A percentile compares a stretch with the other conserved stretches of the same genome.
Conservation (phyloP, 352 stramenopile genomes). For the Pythium myriotylum region DNA sequence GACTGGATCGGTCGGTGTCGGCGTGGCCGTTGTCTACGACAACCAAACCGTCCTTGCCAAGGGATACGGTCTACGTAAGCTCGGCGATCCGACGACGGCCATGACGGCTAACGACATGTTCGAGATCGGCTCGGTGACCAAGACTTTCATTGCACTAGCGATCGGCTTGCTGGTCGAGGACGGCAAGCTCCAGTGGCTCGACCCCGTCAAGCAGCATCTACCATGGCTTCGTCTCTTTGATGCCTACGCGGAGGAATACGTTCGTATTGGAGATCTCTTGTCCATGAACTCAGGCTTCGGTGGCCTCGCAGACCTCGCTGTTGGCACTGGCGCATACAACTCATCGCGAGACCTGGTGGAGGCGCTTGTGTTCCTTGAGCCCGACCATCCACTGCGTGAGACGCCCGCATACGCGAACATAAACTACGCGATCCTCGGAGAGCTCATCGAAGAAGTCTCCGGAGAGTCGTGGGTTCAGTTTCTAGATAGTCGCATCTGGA, state of each 20-base stretch:
- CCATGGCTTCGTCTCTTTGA: constrained; percentile 56
- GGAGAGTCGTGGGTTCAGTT: constrained; percentile 50
- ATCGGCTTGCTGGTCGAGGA: constrained; percentile 50
- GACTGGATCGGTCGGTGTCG: constrained; percentile 36
- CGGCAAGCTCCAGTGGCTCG: constrained; percentile 50
- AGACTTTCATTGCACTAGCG: constrained; percentile 58
- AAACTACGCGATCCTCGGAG: constrained; percentile 63
- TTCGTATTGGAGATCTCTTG: constrained; percentile 55
- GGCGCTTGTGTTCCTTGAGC: constrained; percentile 37
- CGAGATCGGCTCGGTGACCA: constrained; percentile 73
- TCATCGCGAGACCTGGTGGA: constrained; percentile 41
- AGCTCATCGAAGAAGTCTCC: constrained; percentile 52
- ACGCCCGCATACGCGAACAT: constrained; percentile 58
- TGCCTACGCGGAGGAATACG: constrained; percentile 57
- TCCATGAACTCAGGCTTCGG: constrained; percentile 67
- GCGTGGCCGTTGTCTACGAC: constrained; percentile 52
- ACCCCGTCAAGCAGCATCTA: constrained; percentile 61
- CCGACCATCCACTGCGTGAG: constrained; percentile 44
- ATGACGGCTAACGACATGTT: constrained; percentile 53
- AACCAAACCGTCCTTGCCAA: constrained; percentile 34
- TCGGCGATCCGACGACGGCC: constrained; percentile 31
- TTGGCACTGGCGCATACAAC: constrained; percentile 37
- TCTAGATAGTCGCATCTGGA: constrained; percentile 49
- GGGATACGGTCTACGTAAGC: constrained; percentile 15
- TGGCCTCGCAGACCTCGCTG: constrained; percentile 31